phyloP scores from a whole-genome alignment of 2,329 filamentous ascomycete genomes.

The Aspergillus sergii region DNA sequence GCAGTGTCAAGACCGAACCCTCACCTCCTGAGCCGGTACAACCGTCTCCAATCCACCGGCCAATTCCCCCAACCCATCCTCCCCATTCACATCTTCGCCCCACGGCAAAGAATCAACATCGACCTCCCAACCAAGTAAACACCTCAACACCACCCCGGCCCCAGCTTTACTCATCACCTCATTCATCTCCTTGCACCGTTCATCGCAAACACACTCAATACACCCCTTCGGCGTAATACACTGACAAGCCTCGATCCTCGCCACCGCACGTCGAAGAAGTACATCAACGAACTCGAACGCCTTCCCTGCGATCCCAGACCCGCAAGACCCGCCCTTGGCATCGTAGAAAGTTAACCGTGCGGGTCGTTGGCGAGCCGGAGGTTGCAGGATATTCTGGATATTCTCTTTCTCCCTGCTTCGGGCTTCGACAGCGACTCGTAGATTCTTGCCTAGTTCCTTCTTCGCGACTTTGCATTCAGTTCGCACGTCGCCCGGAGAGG shows the following conservation, averaged over 20 bases:
- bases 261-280: slow-evolving; percentile 73
- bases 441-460: slow-evolving; percentile 77
- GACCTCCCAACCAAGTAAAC: slow-evolving; percentile 73
- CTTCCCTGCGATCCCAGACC: slow-evolving; percentile 85
- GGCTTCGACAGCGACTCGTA: slow-evolving; percentile 27
- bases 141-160: slow-evolving; percentile 76
- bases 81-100: slow-evolving; percentile 80
- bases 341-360: slow-evolving; percentile 93
- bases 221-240: slow-evolving; percentile 73
- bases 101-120: slow-evolving; percentile 84
- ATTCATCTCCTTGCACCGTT: slow-evolving; percentile 82
- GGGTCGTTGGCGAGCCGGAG: slow-evolving; percentile 70
- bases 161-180: slow-evolving; percentile 93
- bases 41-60: slow-evolving; percentile 81
- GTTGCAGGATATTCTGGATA: slow-evolving; percentile 27
- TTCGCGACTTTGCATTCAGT: slow-evolving; percentile 90
- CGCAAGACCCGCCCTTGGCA: slow-evolving; percentile 81
- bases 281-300: slow-evolving; percentile 90
- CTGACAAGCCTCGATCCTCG: slow-evolving; percentile 72
- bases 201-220: slow-evolving; percentile 84
- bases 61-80: slow-evolving; percentile 66
- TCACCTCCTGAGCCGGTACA: slow-evolving; percentile 58
- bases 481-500: slow-evolving; percentile 84
- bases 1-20: not conserved
- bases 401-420: slow-evolving; percentile 11